Evolutionary conservation across 2,329 filamentous ascomycete species (phyloP).

Genomic region (Trichoderma breve): DNA sequence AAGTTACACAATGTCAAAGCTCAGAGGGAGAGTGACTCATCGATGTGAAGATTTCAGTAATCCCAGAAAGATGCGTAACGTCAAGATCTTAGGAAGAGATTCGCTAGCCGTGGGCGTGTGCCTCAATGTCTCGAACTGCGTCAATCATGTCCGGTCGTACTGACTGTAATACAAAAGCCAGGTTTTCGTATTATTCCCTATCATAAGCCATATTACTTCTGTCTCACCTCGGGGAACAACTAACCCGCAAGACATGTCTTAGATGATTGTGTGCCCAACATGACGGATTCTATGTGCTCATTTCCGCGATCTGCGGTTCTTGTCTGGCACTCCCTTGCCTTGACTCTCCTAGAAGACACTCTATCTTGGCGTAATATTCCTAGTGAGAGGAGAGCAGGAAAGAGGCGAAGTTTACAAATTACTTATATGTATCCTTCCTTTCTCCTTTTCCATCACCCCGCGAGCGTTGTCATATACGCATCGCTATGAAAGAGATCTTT

Average conservation of each 20-base stretch:
- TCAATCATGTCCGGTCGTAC: not conserved
- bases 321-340: not conserved
- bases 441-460: not conserved
- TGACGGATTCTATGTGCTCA: not conserved
- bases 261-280: not conserved
- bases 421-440: not conserved
- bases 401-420: not conserved
- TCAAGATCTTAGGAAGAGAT: not conserved
- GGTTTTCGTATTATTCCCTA: not conserved
- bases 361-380: not conserved
- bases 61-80: not conserved
- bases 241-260: not conserved
- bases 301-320: not conserved
- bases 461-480: not conserved
- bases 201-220: not conserved
- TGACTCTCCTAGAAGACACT: not conserved
- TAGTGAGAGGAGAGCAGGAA: not conserved
- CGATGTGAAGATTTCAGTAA: not conserved
- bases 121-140: not conserved
- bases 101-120: not conserved
- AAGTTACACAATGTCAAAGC: fast-evolving
- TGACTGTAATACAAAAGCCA: not conserved
- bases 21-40: fast-evolving
- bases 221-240: not conserved
- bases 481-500: not conserved